Evolutionary conservation across 2,329 filamentous ascomycete genomes (phyloP).

Genomic region (Chrysoporthe cubensis): DNA sequence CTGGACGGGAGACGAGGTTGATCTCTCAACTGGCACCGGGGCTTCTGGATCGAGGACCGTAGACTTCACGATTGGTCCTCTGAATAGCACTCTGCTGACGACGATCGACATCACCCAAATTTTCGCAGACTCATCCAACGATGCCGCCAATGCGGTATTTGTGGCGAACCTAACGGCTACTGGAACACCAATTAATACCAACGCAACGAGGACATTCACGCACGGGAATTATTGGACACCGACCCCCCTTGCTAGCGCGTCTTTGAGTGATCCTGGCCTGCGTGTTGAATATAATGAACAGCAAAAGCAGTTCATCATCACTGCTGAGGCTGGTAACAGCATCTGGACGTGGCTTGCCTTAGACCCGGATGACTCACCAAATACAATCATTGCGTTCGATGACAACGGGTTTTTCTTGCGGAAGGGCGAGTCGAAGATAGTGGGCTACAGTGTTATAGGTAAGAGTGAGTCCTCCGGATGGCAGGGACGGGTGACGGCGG

Average conservation of each 20-base stretch:
- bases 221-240: slow-evolving; percentile 57
- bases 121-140: slow-evolving; percentile 13
- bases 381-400: slow-evolving; percentile 54
- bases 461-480: slow-evolving; percentile 35
- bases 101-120: slow-evolving; percentile 26
- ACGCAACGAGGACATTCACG: slow-evolving; percentile 44
- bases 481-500: slow-evolving; percentile 50
- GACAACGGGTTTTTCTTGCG: slow-evolving; percentile 56
- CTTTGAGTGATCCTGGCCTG: slow-evolving; percentile 53
- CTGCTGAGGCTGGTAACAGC: slow-evolving; percentile 51
- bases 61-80: slow-evolving; percentile 49
- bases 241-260: slow-evolving; percentile 47
- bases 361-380: slow-evolving; percentile 42
- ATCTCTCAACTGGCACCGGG: slow-evolving; percentile 23
- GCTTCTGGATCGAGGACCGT: slow-evolving; percentile 39
- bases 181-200: slow-evolving; percentile 51
- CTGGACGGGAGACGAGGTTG: slow-evolving; percentile 50
- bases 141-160: slow-evolving; percentile 35
- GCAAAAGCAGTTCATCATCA: slow-evolving; percentile 47
- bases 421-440: slow-evolving; percentile 47
- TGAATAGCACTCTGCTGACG: slow-evolving; percentile 52
- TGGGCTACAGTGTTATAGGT: slow-evolving; percentile 50
- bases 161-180: slow-evolving; percentile 46
- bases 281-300: slow-evolving; percentile 32
- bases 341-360: slow-evolving; percentile 60